Base-by-base conservation (phyloP, 306 rosid genomes). In the Sechiopsis laciniata region DNA sequence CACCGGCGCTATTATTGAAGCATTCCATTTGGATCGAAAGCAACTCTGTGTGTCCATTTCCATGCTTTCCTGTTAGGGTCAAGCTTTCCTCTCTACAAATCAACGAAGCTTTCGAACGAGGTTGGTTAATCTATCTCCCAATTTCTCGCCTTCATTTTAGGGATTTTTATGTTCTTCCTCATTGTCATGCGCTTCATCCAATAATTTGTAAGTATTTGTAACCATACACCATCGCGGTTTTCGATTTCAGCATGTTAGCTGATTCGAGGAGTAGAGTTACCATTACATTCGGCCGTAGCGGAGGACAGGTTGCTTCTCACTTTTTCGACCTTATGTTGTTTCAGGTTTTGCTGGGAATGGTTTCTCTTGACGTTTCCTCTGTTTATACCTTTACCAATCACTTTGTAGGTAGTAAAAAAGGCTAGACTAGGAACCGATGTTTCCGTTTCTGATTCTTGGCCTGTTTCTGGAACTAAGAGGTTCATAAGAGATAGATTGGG, bases 401-500 rank as follows among this genome's bases (percentile, higher is more conserved):
- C 22, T 60, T 59, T 55, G 64, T 60, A 93, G 97, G 98, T 93
- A 75, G 98, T 93, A 29, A 87, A 88, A 91, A 88, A 87, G 87
- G 82, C 80, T 32, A 69, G 74, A 19, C 84, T 89, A 66, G 67
- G 68, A 24, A 42, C 83, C 0, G 87, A 79, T 82, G 84, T 35
- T 78, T 79, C 89, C 50, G 76, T 75, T 78, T 68, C 83, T 78
- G 84, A 82, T 62, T 79, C 87, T 77, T 21, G 80, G 65, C 77
- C 80, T n/a, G 68, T 75, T 6, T 75, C 81, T 56, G 94, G 98
- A 80, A 76, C 86, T 57, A 93, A 93, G 83, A 88, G 98, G 76
- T 90, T 96, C 65, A 84, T 93, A 37, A 84, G 97, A 86, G 98
- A 93, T 75, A 90, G 97, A 77, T 84, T 93, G 78, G 96, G 96